These are phyloP conservation scores for Phytophthora lateralis DNA, from an alignment of 352 stramenopile genomes.

Conservation along the genomic window DNA sequence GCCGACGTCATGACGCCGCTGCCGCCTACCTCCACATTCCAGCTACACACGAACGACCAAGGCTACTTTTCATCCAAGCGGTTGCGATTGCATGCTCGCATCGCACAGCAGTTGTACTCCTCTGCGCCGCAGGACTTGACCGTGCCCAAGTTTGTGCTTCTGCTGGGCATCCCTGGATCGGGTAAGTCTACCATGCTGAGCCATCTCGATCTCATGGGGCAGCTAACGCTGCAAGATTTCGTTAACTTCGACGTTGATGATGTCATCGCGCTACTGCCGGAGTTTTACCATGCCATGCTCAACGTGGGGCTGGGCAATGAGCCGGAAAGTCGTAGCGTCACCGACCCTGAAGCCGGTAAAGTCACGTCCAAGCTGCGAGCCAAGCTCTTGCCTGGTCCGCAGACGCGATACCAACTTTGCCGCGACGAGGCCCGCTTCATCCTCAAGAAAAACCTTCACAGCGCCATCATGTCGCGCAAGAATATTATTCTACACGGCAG, in stretches of 20 bases:
- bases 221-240: constrained; percentile 77
- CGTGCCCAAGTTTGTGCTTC: constrained; percentile 67
- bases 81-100: constrained; percentile 70
- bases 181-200: constrained; percentile 82
- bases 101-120: constrained; percentile 74
- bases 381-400: constrained; percentile 49
- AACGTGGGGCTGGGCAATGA: constrained; percentile 80
- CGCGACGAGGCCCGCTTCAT: constrained; percentile 84
- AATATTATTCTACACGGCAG: constrained; percentile 85
- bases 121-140: constrained; percentile 56
- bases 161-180: constrained; percentile 69
- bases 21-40: constrained; percentile 56
- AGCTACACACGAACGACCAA: constrained; percentile 63
- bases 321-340: constrained; percentile 35
- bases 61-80: constrained; percentile 68
- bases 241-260: constrained; percentile 88
- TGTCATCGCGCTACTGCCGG: constrained; percentile 74
- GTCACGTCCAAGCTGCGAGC: constrained; percentile 15
- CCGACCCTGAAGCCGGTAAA: constrained; percentile 17
- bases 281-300: constrained; percentile 86
- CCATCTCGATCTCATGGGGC: constrained; percentile 68
- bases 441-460: constrained; percentile 80
- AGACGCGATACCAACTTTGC: constrained; percentile 79
- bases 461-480: constrained; percentile 75
- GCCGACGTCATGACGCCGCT: constrained; percentile 42